Evolutionary conservation across 352 stramenopile species (phyloP), one percentile per base, ranked within the genome.

Genomic region (Blastocystis sp.): DNA sequence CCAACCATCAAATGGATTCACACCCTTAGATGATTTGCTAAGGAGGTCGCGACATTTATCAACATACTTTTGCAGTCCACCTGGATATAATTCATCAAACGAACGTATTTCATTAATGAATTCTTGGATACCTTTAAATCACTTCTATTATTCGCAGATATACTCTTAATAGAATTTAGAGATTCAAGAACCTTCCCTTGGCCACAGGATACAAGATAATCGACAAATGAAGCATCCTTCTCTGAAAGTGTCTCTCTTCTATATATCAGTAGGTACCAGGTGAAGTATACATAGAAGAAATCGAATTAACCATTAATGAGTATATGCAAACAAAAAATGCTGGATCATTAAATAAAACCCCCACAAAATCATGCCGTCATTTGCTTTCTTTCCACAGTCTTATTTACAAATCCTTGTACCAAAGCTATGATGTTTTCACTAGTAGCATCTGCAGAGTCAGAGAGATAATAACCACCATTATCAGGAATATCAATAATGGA

Each of bases 251-350:
- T 21, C 7, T 24, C 42, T 29, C 39, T 78, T 58, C 66, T 78
- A 78, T 21, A 24, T n/a, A 24, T 57, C 19, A 56, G 3, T 49
- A 14, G 6, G 19, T 9, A n/a, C 19, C 3, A 56, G 1, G n/a
- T 24, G 21, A 21, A 58, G 12, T 39, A 14, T 21, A 56, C 66
- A 78, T n/a, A 78, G 21, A 56, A 56, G 42, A 39, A 59, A 78
- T 39, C 16, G 35, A 56, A 5, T n/a, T 39, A 9, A 39, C 59
- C 37, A 56, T 56, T 39, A 0, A 61, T 3, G 54, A 97, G 88
- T 92, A 96, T 61, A 93, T 93, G 39, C 98, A 93, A 11, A 96
- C 96, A 2, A 88, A 93, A 43, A 92, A 46, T 77, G 65, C 54
- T 14, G 51, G 65, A 54, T 46, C 3, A 77, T 54, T n/a, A 77